These are phyloP conservation scores for Warburgia ugandensis DNA, from an alignment of 164 flowering plant genomes.

Conservation along the genomic window DNA sequence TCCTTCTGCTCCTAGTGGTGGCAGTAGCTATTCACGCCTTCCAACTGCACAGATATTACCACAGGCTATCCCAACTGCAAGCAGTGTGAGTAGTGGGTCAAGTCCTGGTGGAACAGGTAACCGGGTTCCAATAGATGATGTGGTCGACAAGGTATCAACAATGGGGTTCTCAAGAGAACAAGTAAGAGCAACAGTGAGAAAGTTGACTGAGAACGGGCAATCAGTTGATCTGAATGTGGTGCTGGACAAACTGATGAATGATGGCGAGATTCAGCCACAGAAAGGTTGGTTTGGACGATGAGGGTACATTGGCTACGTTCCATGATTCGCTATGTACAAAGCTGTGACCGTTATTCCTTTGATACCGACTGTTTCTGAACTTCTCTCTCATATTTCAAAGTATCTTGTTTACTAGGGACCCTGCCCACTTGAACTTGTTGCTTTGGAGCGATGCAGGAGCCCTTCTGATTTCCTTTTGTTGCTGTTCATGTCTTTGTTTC, in stretches of 20 bases:
- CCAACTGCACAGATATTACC: slow-evolving; percentile 83
- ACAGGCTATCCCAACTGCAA: slow-evolving; percentile 69
- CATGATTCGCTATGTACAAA: slow-evolving; percentile 5
- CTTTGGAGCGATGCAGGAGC: too few species aligned
- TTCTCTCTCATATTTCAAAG: too few species aligned
- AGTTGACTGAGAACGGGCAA: slow-evolving; percentile 85
- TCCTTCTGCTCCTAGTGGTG: slow-evolving; percentile 32
- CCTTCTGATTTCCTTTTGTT: too few species aligned
- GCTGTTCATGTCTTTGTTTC: too few species aligned
- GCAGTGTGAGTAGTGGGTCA: slow-evolving; percentile 43
- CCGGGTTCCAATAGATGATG: slow-evolving; percentile 86
- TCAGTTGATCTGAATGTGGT: slow-evolving; percentile 87
- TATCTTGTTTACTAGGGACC: too few species aligned
- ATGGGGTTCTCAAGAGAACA: slow-evolving; percentile 95
- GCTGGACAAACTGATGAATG: slow-evolving; percentile 90
- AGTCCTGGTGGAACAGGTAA: slow-evolving; percentile 60
- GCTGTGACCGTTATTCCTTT: neutral
- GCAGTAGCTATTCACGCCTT: slow-evolving; percentile 64
- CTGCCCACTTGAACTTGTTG: too few species aligned
- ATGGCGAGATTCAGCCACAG: slow-evolving; percentile 53
- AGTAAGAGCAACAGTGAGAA: slow-evolving; percentile 74
- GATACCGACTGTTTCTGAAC: neutral
- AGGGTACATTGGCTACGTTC: neutral
- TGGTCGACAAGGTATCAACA: slow-evolving; percentile 65
- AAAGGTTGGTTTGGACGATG: slow-evolving; percentile 74